Conservation (phyloP, 345 rosid genomes). For the Populus alba region DNA sequence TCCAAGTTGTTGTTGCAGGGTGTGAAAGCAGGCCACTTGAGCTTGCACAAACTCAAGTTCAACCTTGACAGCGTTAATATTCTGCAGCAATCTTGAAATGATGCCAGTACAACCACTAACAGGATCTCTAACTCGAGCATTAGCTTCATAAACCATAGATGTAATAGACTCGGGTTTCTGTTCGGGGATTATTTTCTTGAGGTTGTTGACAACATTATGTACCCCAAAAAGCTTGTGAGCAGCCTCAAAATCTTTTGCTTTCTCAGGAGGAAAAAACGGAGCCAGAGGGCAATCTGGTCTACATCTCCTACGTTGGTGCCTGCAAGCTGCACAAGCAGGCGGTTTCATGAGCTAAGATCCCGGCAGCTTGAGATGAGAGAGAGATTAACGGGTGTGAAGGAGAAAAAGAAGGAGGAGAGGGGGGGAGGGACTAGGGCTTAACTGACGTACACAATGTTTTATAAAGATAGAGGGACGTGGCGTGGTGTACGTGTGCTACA, state of each 20-base stretch:
- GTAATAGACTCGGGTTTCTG: slow-evolving; percentile 16
- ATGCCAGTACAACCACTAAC: slow-evolving; percentile 35
- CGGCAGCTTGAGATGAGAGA: background rate
- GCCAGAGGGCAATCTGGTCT: slow-evolving; percentile 32
- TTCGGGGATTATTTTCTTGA: slow-evolving; percentile 5
- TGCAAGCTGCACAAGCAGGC: slow-evolving; percentile 51
- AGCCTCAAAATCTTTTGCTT: slow-evolving; percentile 26
- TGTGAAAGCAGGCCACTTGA: background rate
- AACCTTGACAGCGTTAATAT: background rate
- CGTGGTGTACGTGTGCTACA: background rate
- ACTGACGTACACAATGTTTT: background rate
- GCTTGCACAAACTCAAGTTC: too few relatives aligned
- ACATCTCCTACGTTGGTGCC: slow-evolving; percentile 43
- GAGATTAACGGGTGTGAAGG: background rate
- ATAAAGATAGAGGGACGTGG: background rate
- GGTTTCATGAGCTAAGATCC: background rate
- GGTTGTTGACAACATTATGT: slow-evolving; percentile 29
- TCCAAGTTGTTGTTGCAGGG: background rate
- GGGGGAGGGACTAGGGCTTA: background rate
- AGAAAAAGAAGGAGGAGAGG: background rate
- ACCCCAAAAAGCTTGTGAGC: slow-evolving; percentile 50
- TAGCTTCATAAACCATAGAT: slow-evolving; percentile 38
- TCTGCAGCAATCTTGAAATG: background rate
- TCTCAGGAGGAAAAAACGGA: slow-evolving; percentile 39
- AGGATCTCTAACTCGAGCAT: slow-evolving; percentile 42